Base-by-base conservation (phyloP, 345 rosid species). In the Alliaria petiolata region DNA sequence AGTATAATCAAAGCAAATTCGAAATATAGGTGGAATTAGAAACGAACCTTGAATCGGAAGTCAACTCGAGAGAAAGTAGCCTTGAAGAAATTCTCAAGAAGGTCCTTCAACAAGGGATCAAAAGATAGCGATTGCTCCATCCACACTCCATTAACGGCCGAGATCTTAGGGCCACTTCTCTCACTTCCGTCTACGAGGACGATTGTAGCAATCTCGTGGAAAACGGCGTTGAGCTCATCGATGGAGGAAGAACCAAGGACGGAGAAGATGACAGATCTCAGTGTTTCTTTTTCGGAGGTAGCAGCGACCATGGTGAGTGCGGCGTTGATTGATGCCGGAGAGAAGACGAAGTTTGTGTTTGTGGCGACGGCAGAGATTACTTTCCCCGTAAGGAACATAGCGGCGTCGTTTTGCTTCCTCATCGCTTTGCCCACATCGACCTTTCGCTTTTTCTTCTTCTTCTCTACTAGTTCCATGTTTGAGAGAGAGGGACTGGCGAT, bases 271-370 rank as follows among this genome's bases (percentile, higher is more conserved):
- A 4, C 3, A 2, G 70, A 22, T 36, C 36, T 49, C n/a, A n/a
- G n/a, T 20, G 46, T 2, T 36, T 50, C 36, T 1, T 9, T 0
- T 34, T 31, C 13, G 13, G 43, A 33, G 16, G 3, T 22, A 25
- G 70, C 64, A 7, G 72, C 64, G 8, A 33, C 6, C 64, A 68
- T 28, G 22, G 63, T 56, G 31, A 68, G 54, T 8, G 30, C 35
- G 54, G n/a, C 8, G 53, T 5, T 69, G 33, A 69, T 43, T n/a
- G 72, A 69, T 34, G 72, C 28, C 2, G 65, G 72, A 30, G 72
- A 69, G 62, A 42, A 57, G 16, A 69, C 72, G 22, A 57, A 31
- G 35, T 69, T 69, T 12, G 72, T 30, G 53, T 56, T 35, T 56
- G 1, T 10, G 5, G 49, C 39, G 5, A 25, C 16, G 20, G 73